A percentile compares a stretch with the other conserved stretches of the same genome.
phyloP scores from a whole-genome alignment of 345 rosid genomes.

The Clausena lansium region DNA sequence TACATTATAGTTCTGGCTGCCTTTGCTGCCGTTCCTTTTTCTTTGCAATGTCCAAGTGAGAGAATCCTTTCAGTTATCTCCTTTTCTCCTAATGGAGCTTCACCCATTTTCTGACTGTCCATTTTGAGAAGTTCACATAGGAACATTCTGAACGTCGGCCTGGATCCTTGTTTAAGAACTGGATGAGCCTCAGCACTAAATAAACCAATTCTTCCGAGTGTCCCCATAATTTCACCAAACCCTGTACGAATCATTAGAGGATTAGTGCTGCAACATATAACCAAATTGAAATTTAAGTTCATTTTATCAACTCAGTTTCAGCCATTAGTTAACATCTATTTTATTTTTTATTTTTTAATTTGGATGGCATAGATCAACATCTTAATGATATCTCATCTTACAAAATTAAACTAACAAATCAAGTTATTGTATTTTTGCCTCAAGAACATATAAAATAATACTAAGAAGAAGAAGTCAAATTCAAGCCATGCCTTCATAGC shows the following conservation, averaged over 20 bases:
- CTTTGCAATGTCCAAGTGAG: conserved; percentile 61
- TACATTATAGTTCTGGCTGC: conserved; percentile 77
- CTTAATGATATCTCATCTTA: not conserved
- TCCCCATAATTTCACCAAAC: conserved; percentile 70
- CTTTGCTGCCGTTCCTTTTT: conserved; percentile 48
- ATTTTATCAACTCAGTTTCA: not conserved
- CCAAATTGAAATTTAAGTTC: not conserved
- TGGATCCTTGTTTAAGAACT: conserved; percentile 36
- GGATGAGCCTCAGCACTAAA: conserved; percentile 50
- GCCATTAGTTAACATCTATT: not conserved
- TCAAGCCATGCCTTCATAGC: conserved; percentile 73
- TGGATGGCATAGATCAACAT: not conserved
- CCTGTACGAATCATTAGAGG: conserved; percentile 38
- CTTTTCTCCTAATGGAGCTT: conserved; percentile 44
- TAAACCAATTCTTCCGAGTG: conserved; percentile 73
- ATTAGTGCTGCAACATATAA: conserved; percentile 9
- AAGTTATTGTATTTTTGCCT: not conserved
- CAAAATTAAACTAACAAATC: not conserved
- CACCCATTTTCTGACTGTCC: conserved; percentile 24
- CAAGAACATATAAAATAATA: not conserved
- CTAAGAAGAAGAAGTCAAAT: not conserved
- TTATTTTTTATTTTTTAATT: too few relatives aligned
- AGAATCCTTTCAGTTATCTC: conserved; percentile 53
- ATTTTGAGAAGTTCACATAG: conserved; percentile 47
- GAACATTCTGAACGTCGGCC: conserved; percentile 51